phyloP scores from a whole-genome alignment of 177 flowering plant species.

The Telopea speciosissima region DNA sequence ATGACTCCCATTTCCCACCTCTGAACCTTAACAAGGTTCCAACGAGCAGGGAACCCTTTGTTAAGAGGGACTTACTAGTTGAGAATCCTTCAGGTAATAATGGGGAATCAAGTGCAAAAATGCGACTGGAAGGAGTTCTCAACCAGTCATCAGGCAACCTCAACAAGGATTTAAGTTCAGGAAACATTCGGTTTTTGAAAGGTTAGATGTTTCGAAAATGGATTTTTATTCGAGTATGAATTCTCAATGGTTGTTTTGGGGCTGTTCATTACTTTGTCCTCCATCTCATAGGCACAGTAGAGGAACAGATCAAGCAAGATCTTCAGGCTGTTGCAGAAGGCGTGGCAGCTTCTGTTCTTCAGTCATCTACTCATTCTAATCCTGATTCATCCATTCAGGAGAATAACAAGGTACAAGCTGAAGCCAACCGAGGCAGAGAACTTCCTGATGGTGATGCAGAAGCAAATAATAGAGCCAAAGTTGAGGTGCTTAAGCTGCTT shows the following conservation, averaged over 20 bases:
- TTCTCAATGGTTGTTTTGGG: neutral
- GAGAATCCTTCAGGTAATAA: slow-evolving; percentile 23
- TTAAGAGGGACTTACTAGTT: slow-evolving; percentile 22
- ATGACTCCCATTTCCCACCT: slow-evolving; percentile 48
- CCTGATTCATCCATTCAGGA: slow-evolving; percentile 26
- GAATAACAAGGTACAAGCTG: slow-evolving; percentile 21
- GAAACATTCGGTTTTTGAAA: slow-evolving; percentile 26
- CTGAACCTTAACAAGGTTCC: slow-evolving; percentile 45
- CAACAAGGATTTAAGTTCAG: slow-evolving; percentile 27
- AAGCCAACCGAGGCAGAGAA: slow-evolving; percentile 25
- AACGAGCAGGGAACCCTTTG: slow-evolving; percentile 31
- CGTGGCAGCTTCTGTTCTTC: slow-evolving; percentile 72
- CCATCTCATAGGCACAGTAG: slow-evolving; percentile 45
- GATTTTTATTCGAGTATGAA: neutral
- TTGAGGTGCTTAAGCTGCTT: slow-evolving; percentile 32
- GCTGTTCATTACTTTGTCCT: neutral
- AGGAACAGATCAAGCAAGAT: slow-evolving; percentile 70
- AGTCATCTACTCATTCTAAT: slow-evolving; percentile 35
- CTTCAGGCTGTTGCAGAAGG: slow-evolving; percentile 81
- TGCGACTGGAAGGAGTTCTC: slow-evolving; percentile 20
- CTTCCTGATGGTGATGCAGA: slow-evolving; percentile 21
- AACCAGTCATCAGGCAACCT: slow-evolving; percentile 24
- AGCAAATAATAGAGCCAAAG: slow-evolving; percentile 10
- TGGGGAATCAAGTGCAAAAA: slow-evolving; percentile 23
- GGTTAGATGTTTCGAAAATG: slow-evolving; percentile 25